Evolutionary conservation across 169 alveolate genomes (phyloP).

Genomic region (Plasmodium billcollinsi): DNA sequence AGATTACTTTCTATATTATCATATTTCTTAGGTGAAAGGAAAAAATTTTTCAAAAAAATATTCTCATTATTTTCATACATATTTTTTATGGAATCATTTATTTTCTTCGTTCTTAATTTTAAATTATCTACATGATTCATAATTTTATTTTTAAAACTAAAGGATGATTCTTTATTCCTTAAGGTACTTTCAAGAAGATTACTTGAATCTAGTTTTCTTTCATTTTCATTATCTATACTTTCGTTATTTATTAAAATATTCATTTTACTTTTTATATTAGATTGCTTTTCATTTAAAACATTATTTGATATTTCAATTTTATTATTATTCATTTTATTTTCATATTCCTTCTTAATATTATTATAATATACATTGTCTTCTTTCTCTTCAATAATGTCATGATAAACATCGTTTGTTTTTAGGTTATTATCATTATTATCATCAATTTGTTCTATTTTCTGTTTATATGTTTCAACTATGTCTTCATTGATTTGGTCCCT

Average conservation of each 20-base stretch:
- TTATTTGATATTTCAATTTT: background rate
- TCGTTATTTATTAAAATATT: constrained; percentile 11
- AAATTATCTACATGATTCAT: constrained; percentile 68
- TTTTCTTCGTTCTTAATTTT: constrained; percentile 50
- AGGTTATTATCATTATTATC: background rate
- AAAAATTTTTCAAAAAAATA: constrained; percentile 50
- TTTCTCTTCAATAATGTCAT: background rate
- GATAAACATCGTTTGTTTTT: background rate
- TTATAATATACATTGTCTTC: background rate
- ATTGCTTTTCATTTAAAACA: background rate
- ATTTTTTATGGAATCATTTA: constrained; percentile 71
- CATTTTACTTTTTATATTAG: background rate
- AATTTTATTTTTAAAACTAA: constrained; percentile 40
- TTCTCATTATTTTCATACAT: constrained; percentile 61
- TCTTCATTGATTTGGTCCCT: background rate
- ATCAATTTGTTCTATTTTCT: background rate
- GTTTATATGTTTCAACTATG: background rate
- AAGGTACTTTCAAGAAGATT: constrained; percentile 11
- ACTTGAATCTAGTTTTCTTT: background rate
- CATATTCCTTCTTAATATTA: background rate
- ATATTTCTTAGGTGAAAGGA: constrained; percentile 10
- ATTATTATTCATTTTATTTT: background rate
- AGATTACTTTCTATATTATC: background rate
- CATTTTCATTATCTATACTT: background rate
- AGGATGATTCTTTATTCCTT: constrained; percentile 10